Evolutionary conservation across 352 stramenopile species (phyloP).

Genomic region (Blastocystis sp.): DNA sequence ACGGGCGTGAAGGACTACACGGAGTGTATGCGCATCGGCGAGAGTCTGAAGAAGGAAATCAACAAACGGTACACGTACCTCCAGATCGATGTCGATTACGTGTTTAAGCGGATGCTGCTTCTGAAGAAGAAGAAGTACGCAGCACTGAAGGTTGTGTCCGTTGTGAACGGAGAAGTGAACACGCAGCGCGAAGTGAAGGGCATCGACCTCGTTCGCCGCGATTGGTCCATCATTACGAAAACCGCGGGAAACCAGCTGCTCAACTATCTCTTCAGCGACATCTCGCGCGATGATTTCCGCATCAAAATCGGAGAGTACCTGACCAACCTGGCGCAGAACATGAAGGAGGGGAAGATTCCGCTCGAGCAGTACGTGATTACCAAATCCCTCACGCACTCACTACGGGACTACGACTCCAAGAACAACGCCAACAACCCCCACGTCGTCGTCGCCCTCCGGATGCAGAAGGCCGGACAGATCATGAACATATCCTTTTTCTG

Average conservation of each 20-base stretch:
- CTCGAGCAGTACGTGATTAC: conserved; percentile 98
- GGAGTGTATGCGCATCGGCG: conserved; percentile 80
- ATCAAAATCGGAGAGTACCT: conserved; percentile 73
- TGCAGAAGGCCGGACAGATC: conserved; percentile 88
- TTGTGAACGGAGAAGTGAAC: background rate
- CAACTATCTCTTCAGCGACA: conserved; percentile 92
- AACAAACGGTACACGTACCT: conserved; percentile 97
- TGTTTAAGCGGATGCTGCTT: conserved; percentile 97
- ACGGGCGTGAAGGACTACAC: conserved; percentile 78
- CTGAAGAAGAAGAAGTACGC: conserved; percentile 99
- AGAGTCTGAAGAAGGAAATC: conserved; percentile 92
- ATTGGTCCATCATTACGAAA: conserved; percentile 98
- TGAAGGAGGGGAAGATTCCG: conserved; percentile 87
- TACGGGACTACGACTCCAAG: conserved; percentile 92
- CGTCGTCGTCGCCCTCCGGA: conserved; percentile 91
- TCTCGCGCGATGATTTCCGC: conserved; percentile 88
- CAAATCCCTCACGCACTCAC: conserved; percentile 97
- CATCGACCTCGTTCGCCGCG: conserved; percentile 91
- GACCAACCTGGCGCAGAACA: conserved; percentile 83
- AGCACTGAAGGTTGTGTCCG: conserved; percentile 82
- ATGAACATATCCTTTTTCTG: conserved; percentile 81
- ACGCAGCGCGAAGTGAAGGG: conserved; percentile 93
- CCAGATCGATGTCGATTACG: conserved; percentile 98
- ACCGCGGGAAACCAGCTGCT: conserved; percentile 90
- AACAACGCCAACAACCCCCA: conserved; percentile 86